A percentile compares a stretch with the other conserved stretches of the same genome.
phyloP scores from a whole-genome alignment of 2,329 filamentous ascomycete species.

The Talaromyces sp. region DNA sequence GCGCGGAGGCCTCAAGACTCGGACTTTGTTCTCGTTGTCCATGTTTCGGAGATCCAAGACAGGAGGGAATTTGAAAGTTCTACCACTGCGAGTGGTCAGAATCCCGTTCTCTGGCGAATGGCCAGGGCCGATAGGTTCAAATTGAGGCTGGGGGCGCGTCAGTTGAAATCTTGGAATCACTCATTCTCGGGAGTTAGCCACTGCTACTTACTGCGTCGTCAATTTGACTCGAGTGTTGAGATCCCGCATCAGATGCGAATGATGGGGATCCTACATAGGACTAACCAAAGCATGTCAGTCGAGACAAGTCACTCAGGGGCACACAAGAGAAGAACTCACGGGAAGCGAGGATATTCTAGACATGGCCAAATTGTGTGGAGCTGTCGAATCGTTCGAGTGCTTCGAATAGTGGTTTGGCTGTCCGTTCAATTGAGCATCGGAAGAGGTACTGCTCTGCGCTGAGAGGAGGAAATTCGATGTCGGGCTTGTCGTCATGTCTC shows the following conservation, averaged over 20 bases:
- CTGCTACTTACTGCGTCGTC: constrained; percentile 13
- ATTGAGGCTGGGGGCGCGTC: constrained; percentile 1
- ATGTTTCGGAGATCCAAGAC: constrained; percentile 9
- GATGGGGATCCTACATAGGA: neutral
- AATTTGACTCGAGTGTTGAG: neutral
- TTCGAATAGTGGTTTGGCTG: neutral
- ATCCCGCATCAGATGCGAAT: constrained; percentile 1
- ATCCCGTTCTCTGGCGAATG: constrained; percentile 12
- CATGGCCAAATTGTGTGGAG: neutral
- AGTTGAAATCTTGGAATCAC: neutral
- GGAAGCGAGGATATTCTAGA: neutral
- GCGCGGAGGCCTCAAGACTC: constrained; percentile 22
- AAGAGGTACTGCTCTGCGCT: neutral
- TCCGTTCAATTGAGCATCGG: constrained; percentile 7
- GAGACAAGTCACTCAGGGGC: neutral
- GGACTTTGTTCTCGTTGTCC: constrained; percentile 18
- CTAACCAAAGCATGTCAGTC: constrained; percentile 1
- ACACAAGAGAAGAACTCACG: constrained; percentile 1
- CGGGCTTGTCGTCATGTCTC: constrained; percentile 1
- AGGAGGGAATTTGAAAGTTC: constrained; percentile 12
- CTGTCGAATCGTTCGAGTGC: neutral
- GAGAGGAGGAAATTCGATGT: neutral
- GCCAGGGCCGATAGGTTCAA: neutral
- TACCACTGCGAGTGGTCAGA: constrained; percentile 18
- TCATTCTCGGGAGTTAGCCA: neutral